phyloP scores from a whole-genome alignment of 169 alveolate species.

The Eimeria brunetti region DNA sequence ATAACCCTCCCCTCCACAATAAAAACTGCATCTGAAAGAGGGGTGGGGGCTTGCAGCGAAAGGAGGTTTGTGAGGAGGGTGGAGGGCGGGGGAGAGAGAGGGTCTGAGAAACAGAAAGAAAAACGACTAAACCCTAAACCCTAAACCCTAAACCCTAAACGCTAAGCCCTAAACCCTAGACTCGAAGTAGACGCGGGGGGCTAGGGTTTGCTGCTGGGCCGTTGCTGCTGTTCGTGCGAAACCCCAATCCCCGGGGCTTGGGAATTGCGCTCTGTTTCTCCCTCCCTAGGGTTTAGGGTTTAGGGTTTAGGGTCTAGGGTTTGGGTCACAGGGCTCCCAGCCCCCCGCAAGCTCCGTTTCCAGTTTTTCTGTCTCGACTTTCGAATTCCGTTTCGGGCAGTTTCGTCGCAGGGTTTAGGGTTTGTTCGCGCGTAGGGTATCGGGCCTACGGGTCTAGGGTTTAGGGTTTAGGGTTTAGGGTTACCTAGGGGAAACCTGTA shows the following conservation, averaged over 20 bases:
- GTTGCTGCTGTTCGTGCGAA: background rate
- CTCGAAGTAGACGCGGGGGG: background rate
- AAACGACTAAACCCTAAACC: too few species aligned
- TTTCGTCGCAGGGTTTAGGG: background rate
- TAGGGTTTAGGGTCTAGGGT: constrained; percentile 55
- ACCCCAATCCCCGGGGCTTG: background rate
- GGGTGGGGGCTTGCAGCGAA: constrained; percentile 30
- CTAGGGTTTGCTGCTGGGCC: background rate
- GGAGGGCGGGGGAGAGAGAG: constrained; percentile 66
- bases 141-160: constrained; percentile 13
- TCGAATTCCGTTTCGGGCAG: too few species aligned
- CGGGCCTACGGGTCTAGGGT: background rate
- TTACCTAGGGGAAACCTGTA: constrained; percentile 84
- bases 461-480: background rate
- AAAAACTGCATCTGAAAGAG: constrained; percentile 60
- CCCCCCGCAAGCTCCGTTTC: too few species aligned
- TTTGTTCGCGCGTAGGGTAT: background rate
- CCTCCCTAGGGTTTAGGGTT: background rate
- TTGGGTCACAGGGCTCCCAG: background rate
- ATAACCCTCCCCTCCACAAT: constrained; percentile 69
- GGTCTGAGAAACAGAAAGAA: background rate
- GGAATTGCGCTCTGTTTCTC: too few species aligned
- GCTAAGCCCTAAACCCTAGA: background rate
- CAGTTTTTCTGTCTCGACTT: too few species aligned
- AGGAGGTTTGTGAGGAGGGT: constrained; percentile 44